A percentile compares a stretch with the other conserved stretches of the same genome.
Evolutionary conservation across 1,139 yeast genomes (phyloP).

Genomic region (Lodderomyces theae): DNA sequence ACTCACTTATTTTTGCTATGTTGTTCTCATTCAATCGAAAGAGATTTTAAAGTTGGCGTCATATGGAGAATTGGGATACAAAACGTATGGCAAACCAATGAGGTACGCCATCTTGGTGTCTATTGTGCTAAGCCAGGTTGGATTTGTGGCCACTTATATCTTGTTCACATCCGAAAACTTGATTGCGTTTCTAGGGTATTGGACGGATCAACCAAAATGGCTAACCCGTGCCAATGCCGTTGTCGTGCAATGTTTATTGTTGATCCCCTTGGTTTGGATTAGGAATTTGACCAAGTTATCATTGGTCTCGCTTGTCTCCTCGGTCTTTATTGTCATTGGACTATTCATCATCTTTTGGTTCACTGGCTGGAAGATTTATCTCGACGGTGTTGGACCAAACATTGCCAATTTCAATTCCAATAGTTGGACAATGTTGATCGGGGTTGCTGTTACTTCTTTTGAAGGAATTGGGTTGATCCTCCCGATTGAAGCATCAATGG

Average conservation of each 20-base stretch:
- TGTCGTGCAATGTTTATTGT: slow-evolving; percentile 51
- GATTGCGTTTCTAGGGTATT: slow-evolving; percentile 39
- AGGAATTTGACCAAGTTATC: slow-evolving; percentile 72
- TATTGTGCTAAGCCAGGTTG: slow-evolving; percentile 66
- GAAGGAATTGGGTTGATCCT: slow-evolving; percentile 79
- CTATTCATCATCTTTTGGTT: slow-evolving; percentile 60
- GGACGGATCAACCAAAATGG: slow-evolving; percentile 15
- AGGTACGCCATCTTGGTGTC: slow-evolving; percentile 59
- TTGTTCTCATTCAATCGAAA: slow-evolving; percentile 58
- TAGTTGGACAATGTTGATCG: slow-evolving; percentile 71
- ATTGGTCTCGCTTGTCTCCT: slow-evolving; percentile 63
- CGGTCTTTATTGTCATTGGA: slow-evolving; percentile 63
- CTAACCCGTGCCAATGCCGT: slow-evolving; percentile 38
- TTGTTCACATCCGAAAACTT: slow-evolving; percentile 71
- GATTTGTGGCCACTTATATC: slow-evolving; percentile 75
- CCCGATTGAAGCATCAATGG: slow-evolving; percentile 78
- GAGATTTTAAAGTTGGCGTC: slow-evolving; percentile 58
- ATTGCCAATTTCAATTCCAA: slow-evolving; percentile 52
- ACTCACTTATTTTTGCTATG: slow-evolving; percentile 69
- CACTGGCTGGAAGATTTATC: slow-evolving; percentile 44
- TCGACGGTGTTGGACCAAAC: slow-evolving; percentile 50
- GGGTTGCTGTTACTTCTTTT: slow-evolving; percentile 78
- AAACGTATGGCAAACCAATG: slow-evolving; percentile 59
- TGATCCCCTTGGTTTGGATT: slow-evolving; percentile 67
- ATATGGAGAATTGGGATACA: slow-evolving; percentile 71